These are phyloP conservation scores for Chytridium lagenaria DNA, from an alignment of 371 early-diverging fungal genomes.

Conservation along the genomic window DNA sequence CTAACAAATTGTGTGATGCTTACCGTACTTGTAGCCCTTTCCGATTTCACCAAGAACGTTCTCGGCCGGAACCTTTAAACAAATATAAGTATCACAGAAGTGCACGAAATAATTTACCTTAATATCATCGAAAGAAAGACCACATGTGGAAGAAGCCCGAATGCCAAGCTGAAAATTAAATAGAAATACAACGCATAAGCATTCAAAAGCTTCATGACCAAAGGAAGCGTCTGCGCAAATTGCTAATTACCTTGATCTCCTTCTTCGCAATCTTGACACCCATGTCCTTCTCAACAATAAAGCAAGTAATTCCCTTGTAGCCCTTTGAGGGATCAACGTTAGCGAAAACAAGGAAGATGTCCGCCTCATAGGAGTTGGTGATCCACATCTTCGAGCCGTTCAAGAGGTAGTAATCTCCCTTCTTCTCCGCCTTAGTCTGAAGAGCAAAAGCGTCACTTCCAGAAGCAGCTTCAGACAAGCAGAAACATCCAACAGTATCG, in stretches of 20 bases:
- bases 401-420: conserved; percentile 89
- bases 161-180: conserved; percentile 79
- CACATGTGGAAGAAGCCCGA: conserved; percentile 94
- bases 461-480: conserved; percentile 91
- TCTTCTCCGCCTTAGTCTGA: conserved; percentile 87
- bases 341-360: conserved; percentile 97
- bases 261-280: conserved; percentile 96
- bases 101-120: too few species aligned
- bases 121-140: conserved; percentile 91
- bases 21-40: conserved; percentile 89
- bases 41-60: conserved; percentile 94
- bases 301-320: conserved; percentile 98
- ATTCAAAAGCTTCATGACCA: too few species aligned
- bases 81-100: too few species aligned
- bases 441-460: conserved; percentile 98
- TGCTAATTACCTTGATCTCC: conserved; percentile 93
- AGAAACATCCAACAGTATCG: conserved; percentile 91
- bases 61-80: conserved; percentile 87
- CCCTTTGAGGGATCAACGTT: conserved; percentile 93
- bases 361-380: conserved; percentile 77
- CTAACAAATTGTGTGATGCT: background rate
- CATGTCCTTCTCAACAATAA: conserved; percentile 93
- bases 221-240: too few species aligned
- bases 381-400: conserved; percentile 91
- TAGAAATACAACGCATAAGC: background rate